Percentiles rank a stretch among this genome's conserved stretches.
These are phyloP conservation scores for Aureobasidium sp. DNA, from an alignment of 2,329 filamentous ascomycete genomes.

Conservation along the genomic window DNA sequence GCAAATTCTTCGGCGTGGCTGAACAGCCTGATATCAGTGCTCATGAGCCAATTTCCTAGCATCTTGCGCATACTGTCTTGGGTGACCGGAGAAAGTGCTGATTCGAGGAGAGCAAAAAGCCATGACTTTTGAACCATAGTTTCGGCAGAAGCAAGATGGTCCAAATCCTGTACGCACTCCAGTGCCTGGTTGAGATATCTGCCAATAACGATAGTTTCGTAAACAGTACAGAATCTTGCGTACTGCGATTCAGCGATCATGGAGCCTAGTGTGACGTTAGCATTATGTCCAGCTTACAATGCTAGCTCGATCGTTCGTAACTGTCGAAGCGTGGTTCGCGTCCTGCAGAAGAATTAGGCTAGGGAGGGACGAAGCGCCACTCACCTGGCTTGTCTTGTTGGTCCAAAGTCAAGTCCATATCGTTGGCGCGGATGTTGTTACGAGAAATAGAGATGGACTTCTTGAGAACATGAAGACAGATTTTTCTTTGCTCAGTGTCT, in stretches of 20 bases:
- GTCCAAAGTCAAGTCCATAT: constrained; percentile 6
- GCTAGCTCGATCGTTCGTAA: background rate
- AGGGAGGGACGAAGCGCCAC: background rate
- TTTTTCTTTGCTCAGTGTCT: constrained; percentile 38
- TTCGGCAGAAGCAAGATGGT: constrained; percentile 26
- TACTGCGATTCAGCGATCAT: constrained; percentile 25
- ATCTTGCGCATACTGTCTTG: constrained; percentile 40
- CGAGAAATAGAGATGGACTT: constrained; percentile 27
- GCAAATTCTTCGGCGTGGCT: constrained; percentile 20
- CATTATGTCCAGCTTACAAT: background rate
- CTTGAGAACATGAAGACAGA: constrained; percentile 36
- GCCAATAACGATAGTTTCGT: constrained; percentile 40
- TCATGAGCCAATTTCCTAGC: constrained; percentile 37
- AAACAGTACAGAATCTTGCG: constrained; percentile 35
- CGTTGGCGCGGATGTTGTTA: constrained; percentile 9
- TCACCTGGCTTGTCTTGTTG: constrained; percentile 16
- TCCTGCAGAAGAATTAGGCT: too few relatives aligned
- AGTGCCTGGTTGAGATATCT: constrained; percentile 42
- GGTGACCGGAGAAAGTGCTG: constrained; percentile 32
- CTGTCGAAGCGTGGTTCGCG: too few relatives aligned
- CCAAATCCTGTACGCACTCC: constrained; percentile 36
- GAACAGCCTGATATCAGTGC: constrained; percentile 19
- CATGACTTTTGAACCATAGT: constrained; percentile 29
- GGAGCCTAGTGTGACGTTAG: background rate
- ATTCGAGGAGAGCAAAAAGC: constrained; percentile 34